Evolutionary conservation across 139 green algal species (phyloP).

Genomic region (Mychonastes homosphaera): DNA sequence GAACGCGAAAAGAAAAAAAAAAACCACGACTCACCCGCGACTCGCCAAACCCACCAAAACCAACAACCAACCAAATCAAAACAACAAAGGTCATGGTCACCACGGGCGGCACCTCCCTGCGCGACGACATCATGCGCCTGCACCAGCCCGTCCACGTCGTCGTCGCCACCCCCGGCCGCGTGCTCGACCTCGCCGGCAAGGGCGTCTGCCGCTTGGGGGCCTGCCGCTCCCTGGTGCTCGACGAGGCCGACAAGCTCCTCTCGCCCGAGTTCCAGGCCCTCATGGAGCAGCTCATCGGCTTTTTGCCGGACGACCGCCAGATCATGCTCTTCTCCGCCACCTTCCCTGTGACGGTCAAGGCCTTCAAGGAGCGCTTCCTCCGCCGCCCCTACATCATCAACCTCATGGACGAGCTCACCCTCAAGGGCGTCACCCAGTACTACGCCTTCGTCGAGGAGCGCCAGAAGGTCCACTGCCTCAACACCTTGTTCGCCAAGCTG

Average conservation of each 20-base stretch:
- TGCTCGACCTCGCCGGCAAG: conserved; percentile 94
- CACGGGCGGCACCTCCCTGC: conserved; percentile 89
- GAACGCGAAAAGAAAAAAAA: too few species aligned
- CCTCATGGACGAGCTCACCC: conserved; percentile 98
- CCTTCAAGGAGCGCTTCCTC: conserved; percentile 95
- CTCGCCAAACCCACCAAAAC: too few species aligned
- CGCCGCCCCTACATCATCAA: conserved; percentile 95
- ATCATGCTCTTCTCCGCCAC: conserved; percentile 96
- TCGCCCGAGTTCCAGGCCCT: conserved; percentile 94
- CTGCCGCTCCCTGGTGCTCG: conserved; percentile 86
- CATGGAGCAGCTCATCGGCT: conserved; percentile 89
- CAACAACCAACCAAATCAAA: too few species aligned
- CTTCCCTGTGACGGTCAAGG: conserved; percentile 97
- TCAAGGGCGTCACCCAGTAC: conserved; percentile 93
- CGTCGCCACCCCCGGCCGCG: conserved; percentile 93
- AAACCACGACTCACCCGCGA: too few species aligned
- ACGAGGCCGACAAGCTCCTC: conserved; percentile 97
- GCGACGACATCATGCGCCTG: conserved; percentile 98
- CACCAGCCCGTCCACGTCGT: conserved; percentile 85
- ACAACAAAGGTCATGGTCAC: conserved; percentile 85
- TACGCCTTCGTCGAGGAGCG: conserved; percentile 99
- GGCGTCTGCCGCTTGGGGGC: conserved; percentile 81
- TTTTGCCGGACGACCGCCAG: conserved; percentile 74
- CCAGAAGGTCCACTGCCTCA: conserved; percentile 90
- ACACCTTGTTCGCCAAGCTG: conserved; percentile 91